Evolutionary conservation across 148 eudicot species (phyloP).

Genomic region (Rhododendron mucronatum): DNA sequence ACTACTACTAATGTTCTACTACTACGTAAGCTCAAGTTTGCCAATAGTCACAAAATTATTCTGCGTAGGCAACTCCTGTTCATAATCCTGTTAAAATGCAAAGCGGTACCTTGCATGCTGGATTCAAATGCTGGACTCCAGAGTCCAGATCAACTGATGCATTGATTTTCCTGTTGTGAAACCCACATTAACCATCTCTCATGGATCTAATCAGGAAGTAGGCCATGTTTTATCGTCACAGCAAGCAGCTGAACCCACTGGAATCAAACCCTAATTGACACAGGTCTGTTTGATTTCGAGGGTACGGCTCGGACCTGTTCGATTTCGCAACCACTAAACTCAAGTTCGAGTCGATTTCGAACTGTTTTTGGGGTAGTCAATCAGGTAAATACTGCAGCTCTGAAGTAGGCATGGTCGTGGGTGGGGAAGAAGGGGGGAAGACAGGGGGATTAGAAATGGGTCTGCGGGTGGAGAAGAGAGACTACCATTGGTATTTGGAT

Average conservation of each 20-base stretch:
- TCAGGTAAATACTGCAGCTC: too few species aligned
- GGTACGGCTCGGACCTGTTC: too few species aligned
- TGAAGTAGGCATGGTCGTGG: too few species aligned
- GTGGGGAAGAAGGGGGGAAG: too few species aligned
- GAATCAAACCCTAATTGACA: constrained; percentile 5
- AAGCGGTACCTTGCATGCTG: constrained; percentile 4
- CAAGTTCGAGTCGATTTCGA: too few species aligned
- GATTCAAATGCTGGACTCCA: too few species aligned
- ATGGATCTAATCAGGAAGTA: constrained; percentile 22
- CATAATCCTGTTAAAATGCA: neutral
- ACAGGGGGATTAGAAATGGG: too few species aligned
- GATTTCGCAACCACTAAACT: too few species aligned
- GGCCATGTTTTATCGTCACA: constrained; percentile 36
- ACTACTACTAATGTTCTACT: neutral
- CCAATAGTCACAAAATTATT: neutral
- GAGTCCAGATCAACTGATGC: neutral
- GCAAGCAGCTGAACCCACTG: constrained; percentile 23
- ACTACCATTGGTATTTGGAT: too few species aligned
- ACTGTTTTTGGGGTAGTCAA: too few species aligned
- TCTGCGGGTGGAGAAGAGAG: too few species aligned
- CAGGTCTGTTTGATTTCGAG: too few species aligned
- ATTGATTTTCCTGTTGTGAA: constrained; percentile 1
- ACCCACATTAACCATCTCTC: constrained; percentile 15
- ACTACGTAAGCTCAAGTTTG: neutral
- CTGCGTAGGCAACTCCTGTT: neutral